Conservation (phyloP, 2,329 filamentous ascomycete genomes). For the Tothia fuscella region DNA sequence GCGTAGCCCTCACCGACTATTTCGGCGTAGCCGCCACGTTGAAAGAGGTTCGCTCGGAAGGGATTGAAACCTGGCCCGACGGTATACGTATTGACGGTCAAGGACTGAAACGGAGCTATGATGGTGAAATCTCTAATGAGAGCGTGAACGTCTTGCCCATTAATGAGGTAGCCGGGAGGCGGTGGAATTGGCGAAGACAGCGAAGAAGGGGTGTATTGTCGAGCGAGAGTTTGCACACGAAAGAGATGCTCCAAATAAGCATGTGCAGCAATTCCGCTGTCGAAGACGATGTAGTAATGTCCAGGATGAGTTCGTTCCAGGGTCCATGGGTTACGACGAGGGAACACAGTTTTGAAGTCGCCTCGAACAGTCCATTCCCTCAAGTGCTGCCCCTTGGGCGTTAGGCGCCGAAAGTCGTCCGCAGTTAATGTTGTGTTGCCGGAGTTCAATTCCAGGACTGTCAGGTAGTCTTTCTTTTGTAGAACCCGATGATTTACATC, state of each 20-base stretch:
- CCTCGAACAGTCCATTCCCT: slow-evolving; percentile 44
- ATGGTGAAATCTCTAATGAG: slow-evolving; percentile 33
- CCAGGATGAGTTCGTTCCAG: slow-evolving; percentile 47
- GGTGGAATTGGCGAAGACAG: slow-evolving; percentile 24
- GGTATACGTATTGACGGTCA: slow-evolving; percentile 2
- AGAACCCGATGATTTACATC: not conserved
- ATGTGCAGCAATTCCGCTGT: slow-evolving; percentile 39
- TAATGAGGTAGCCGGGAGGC: slow-evolving; percentile 22
- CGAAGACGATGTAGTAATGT: slow-evolving; percentile 53
- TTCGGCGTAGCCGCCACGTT: slow-evolving; percentile 7
- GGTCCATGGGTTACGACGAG: slow-evolving; percentile 47
- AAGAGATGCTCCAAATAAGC: slow-evolving; percentile 43
- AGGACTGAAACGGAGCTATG: slow-evolving; percentile 24
- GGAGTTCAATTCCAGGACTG: slow-evolving; percentile 42
- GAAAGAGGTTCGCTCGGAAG: not conserved
- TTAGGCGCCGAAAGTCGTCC: slow-evolving; percentile 56
- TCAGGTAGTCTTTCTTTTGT: slow-evolving; percentile 3
- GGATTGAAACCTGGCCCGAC: not conserved
- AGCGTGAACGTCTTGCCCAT: slow-evolving; percentile 28
- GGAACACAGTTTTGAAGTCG: slow-evolving; percentile 33
- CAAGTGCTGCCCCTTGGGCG: slow-evolving; percentile 45
- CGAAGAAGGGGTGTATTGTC: slow-evolving; percentile 25
- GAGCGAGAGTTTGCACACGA: slow-evolving; percentile 33
- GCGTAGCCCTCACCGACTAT: not conserved
- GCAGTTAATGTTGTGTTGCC: slow-evolving; percentile 46